Evolutionary conservation across 805 yeast species (phyloP).

Genomic region (Candida golubevii): DNA sequence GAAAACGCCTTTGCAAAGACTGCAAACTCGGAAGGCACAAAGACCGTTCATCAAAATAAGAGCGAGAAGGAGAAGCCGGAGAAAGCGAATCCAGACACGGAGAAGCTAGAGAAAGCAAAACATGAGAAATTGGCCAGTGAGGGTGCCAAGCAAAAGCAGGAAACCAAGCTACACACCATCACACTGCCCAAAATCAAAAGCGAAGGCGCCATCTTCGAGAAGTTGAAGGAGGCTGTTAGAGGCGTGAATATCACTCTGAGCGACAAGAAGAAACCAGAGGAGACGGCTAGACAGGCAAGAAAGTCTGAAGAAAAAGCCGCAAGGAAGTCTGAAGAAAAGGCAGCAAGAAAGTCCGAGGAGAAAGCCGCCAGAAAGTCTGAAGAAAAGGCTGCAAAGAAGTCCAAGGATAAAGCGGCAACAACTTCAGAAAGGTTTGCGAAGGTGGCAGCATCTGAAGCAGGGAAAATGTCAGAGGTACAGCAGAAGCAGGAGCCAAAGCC

Average conservation of each 20-base stretch:
- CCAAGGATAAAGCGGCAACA: no score
- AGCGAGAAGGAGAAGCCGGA: neutral
- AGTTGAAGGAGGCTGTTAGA: conserved; percentile 2
- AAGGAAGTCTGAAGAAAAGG: neutral
- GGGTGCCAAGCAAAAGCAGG: neutral
- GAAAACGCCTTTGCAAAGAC: no score
- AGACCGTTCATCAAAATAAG: neutral
- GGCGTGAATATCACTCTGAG: neutral
- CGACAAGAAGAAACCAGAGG: neutral
- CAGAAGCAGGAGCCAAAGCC: no score
- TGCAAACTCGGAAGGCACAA: no score
- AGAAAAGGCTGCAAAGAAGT: no score
- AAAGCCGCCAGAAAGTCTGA: no score
- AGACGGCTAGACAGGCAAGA: neutral
- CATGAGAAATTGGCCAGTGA: neutral
- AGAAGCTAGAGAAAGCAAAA: neutral
- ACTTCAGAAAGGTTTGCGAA: no score
- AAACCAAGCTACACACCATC: neutral
- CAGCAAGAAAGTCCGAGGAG: neutral
- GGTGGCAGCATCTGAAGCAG: no score
- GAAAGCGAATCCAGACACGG: neutral
- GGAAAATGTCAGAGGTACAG: no score
- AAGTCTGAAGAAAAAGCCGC: neutral
- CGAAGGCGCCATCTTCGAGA: conserved; percentile 1
- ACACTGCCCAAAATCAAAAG: no score